phyloP scores from a whole-genome alignment of 495 filamentous ascomycete species.

The Aspergillus kassunensis region DNA sequence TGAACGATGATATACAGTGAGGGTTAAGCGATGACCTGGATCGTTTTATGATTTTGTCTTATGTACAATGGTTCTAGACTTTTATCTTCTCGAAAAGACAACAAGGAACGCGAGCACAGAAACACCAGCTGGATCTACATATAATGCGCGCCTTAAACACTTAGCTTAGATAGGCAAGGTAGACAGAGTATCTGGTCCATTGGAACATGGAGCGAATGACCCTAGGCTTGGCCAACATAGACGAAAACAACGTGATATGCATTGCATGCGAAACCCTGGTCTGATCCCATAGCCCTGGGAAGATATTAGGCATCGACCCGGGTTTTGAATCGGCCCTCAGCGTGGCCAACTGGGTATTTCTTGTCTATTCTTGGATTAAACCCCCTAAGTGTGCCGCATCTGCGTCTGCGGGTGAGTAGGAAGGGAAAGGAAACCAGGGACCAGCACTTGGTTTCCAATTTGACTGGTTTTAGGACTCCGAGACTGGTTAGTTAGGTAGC shows the following conservation, averaged over 20 bases:
- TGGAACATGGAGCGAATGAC: background rate
- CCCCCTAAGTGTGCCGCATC: background rate
- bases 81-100: too few species aligned
- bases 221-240: too few species aligned
- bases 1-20: too few species aligned
- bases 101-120: too few species aligned
- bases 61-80: background rate
- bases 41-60: too few species aligned
- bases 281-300: constrained; percentile 1
- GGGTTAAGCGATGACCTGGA: too few species aligned
- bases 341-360: background rate
- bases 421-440: background rate
- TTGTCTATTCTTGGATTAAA: too few species aligned
- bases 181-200: too few species aligned
- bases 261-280: background rate
- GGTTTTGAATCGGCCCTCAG: background rate
- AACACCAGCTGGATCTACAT: too few species aligned
- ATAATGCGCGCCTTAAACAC: too few species aligned
- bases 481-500: too few species aligned
- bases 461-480: background rate
- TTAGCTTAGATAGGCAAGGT: too few species aligned
- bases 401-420: background rate
- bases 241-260: background rate
- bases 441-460: background rate
- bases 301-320: constrained; percentile 2